phyloP scores from a whole-genome alignment of 2,329 filamentous ascomycete species.

The Thielaviopsis populi region DNA sequence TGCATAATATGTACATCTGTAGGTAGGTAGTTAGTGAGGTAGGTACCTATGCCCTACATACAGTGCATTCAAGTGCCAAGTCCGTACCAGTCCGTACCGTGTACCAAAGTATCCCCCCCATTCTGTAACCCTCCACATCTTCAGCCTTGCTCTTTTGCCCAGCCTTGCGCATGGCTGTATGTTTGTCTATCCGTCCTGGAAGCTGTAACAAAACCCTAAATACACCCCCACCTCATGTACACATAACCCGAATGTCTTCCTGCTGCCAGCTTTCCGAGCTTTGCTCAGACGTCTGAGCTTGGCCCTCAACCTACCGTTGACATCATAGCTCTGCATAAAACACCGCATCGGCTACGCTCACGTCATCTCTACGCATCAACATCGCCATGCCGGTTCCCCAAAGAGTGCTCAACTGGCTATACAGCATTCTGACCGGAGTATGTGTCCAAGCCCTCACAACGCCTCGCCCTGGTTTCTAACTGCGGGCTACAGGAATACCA shows the following conservation, averaged over 20 bases:
- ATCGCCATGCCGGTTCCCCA: slow-evolving; percentile 58
- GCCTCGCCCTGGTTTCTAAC: background rate
- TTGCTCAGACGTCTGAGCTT: too few species aligned
- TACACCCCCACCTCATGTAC: too few species aligned
- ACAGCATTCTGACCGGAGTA: slow-evolving; percentile 73
- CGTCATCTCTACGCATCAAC: background rate
- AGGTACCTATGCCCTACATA: too few species aligned
- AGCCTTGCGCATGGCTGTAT: background rate
- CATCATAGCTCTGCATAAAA: background rate
- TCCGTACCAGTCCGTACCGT: too few species aligned
- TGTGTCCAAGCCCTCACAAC: slow-evolving; percentile 17
- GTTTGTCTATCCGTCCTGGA: background rate
- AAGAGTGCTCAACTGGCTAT: slow-evolving; percentile 87
- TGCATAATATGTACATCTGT: too few species aligned
- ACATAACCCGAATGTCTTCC: background rate
- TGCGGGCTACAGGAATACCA: slow-evolving; percentile 57
- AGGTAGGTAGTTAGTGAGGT: too few species aligned
- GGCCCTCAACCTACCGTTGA: background rate
- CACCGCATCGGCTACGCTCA: background rate
- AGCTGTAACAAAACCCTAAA: too few species aligned
- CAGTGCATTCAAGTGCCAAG: too few species aligned
- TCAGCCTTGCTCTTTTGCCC: background rate
- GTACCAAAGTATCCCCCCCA: background rate
- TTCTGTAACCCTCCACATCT: background rate
- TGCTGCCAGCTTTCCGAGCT: background rate